Evolutionary conservation across 1,284 basidiomycete genomes (phyloP).

Genomic region (Coniophora puteana): DNA sequence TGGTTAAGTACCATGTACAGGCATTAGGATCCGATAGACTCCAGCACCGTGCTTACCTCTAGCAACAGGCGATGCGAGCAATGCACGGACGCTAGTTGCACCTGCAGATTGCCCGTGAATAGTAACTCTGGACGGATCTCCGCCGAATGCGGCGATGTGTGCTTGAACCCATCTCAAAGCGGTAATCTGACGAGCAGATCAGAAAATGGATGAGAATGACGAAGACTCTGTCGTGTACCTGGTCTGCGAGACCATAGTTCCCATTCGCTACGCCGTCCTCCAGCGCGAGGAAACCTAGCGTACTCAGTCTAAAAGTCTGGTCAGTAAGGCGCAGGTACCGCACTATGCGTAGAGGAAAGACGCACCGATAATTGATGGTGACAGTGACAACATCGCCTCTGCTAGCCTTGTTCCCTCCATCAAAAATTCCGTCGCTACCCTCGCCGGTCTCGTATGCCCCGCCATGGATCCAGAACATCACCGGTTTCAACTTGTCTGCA

Average conservation of each 20-base stretch:
- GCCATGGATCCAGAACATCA: constrained; percentile 40
- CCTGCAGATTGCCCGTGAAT: constrained; percentile 37
- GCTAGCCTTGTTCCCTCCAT: constrained; percentile 39
- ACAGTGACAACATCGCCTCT: constrained; percentile 43
- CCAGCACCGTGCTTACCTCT: too few relatives aligned
- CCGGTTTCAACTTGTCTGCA: constrained; percentile 31
- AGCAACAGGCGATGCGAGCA: constrained; percentile 37
- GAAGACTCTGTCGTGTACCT: background rate
- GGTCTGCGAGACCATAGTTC: constrained; percentile 35
- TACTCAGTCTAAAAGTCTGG: constrained; percentile 15
- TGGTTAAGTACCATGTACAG: too few relatives aligned
- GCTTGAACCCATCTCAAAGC: constrained; percentile 22
- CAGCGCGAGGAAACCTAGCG: constrained; percentile 34
- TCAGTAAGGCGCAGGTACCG: background rate
- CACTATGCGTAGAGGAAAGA: background rate
- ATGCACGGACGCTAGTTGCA: constrained; percentile 36
- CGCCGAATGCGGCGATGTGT: constrained; percentile 23
- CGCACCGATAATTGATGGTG: constrained; percentile 38
- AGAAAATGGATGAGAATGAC: background rate
- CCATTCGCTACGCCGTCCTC: constrained; percentile 32
- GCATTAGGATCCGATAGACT: too few relatives aligned
- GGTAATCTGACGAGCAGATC: constrained; percentile 7
- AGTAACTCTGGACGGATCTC: constrained; percentile 29
- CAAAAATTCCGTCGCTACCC: constrained; percentile 32
- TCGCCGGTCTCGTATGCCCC: constrained; percentile 37